Base-by-base conservation (phyloP, 2,329 filamentous ascomycete species). In the Pyricularia pennisetigena region DNA sequence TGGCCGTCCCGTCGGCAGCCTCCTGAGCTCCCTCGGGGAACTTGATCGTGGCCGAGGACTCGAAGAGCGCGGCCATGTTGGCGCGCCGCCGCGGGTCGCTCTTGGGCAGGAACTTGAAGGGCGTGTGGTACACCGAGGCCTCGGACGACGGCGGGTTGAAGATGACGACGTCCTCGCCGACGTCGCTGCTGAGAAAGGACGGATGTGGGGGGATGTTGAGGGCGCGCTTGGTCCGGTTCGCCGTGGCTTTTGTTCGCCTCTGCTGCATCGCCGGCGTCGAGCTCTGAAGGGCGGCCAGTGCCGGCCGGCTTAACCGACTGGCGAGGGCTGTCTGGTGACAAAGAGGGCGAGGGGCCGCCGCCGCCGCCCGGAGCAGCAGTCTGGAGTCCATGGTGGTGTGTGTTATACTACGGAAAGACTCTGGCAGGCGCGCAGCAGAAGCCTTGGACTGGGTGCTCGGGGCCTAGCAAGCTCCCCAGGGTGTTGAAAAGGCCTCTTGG, bases 71-170 rank as follows among this genome's bases (percentile, higher is more conserved):
- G 20, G 79, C 76, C 59, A 85, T 77, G 75, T 83, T 81, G 64
- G 81, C 80, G 67, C 79, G 77, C 30, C 85, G 82, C 64, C 85
- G 82, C 20, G 85, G 83, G 74, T 88, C 86, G 71, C 74, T 77
- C 66, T 80, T 82, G 68, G 87, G 87, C 32, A 90, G 83, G 78
- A 90, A 90, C 75, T 87, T 85, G 78, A 88, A 84, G 68, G 87
- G 87, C n/a, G 87, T 90, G 78, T 89, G 84, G 73, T 82, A 82
- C 69, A 88, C 86, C n/a, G 85, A 78, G 14, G 81, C 76, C 41
- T 78, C 78, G 63, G 81, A 78, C 35, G 81, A 77, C 61, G 82
- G 82, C 61, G 81, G 82, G 76, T 83, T 83, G 78, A 82, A 82
- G 72, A 83, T 77, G 73, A 83, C 80, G 69, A 79, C 77, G 72